phyloP scores from a whole-genome alignment of 768 basidiomycete genomes.

The Tylopilus sp. region DNA sequence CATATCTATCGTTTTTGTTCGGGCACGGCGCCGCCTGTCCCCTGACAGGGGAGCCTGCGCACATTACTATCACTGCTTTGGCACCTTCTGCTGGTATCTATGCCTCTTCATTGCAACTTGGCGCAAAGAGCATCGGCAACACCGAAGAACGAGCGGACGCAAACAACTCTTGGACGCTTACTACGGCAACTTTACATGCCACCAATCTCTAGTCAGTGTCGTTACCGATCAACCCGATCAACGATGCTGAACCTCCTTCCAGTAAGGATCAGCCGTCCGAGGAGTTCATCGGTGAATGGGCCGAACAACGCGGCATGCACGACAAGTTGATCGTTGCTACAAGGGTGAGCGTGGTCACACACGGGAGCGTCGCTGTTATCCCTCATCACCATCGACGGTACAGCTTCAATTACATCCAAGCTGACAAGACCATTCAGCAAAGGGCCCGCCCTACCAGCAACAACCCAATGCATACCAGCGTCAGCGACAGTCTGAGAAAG shows the following conservation, averaged over 20 bases:
- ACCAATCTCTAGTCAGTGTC: conserved; percentile 40
- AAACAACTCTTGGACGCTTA: conserved; percentile 35
- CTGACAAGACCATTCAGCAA: conserved; percentile 4
- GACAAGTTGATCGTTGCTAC: conserved; percentile 46
- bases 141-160: neutral
- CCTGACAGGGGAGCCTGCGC: too few relatives aligned
- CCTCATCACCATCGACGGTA: conserved; percentile 6
- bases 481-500: conserved; percentile 36
- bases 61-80: conserved; percentile 18
- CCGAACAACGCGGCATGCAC: conserved; percentile 37
- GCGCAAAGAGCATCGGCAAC: neutral
- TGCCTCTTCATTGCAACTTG: conserved; percentile 46
- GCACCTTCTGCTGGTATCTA: conserved; percentile 38
- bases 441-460: conserved; percentile 35
- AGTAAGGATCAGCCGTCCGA: conserved; percentile 55
- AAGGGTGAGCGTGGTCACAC: conserved; percentile 26
- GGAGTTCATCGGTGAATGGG: conserved; percentile 48
- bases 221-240: neutral
- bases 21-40: too few relatives aligned
- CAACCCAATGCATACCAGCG: conserved; percentile 20
- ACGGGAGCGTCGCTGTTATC: neutral
- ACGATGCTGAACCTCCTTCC: neutral
- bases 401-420: conserved; percentile 12
- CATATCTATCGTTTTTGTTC: too few relatives aligned
- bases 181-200: conserved; percentile 46